Base-by-base conservation (phyloP, 176 grass and related monocot genomes). In the Aegilops sharonensis region DNA sequence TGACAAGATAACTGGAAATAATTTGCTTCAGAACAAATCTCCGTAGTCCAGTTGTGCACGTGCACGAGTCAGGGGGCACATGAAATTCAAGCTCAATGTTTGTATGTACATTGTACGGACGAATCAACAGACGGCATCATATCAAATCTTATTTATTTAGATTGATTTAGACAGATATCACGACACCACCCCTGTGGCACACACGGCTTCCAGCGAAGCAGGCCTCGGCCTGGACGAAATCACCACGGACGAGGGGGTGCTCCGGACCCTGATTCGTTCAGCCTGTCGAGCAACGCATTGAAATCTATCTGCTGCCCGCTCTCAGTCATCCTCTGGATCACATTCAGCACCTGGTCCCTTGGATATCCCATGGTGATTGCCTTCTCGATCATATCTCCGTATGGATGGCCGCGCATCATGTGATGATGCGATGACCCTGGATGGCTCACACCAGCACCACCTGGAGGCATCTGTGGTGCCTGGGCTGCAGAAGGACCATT, bases 341-440 rank as follows among this genome's bases (percentile, higher is more conserved):
- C 77, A 72, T 83, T 93, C 56, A 79, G 32, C 54, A 93, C 94
- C 73, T 91, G 92, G 31, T 99, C 92, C 85, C 89, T 97, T 73
- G 92, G 79, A 74, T 99, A 99, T 68, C 97, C 97, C 97, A 99
- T 97, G 68, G 83, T 31, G 20, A 93, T 93, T 6, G 97, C 94
- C 83, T 97, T 99, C 86, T 99, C 94, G 3, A 99, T 88, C 77
- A 97, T 85, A 8, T 99, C 92, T 3, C 92, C 92, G 8, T 84
- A 93, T 27, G 97, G 94, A 71, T 92, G 90, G 32, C 82, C 85
- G 3, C 85, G 86, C 90, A 88, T 87, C 83, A 91, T 79, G 78
- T 87, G 84, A 11, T 89, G 84, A 11, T 81, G 63, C 3, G 74
- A 56, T 15, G 82, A 72, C 7, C 82, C 82, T 21, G 89, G 84